Conservation (phyloP, 1,284 basidiomycete genomes). For the Leccinum angustisporum region DNA sequence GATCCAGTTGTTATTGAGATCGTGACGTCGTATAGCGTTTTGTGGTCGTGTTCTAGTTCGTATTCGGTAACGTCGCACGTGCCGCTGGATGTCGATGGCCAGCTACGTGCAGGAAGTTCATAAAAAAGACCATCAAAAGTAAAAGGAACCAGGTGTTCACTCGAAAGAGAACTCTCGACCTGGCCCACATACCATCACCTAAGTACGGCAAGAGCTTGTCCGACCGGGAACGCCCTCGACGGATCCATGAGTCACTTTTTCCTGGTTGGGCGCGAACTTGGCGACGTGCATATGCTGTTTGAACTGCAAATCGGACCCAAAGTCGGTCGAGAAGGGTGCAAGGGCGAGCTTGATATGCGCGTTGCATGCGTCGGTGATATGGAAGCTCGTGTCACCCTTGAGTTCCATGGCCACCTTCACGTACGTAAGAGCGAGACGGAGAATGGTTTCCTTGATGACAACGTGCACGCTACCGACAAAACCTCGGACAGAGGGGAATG, state of each 20-base stretch:
- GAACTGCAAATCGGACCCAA: constrained; percentile 83
- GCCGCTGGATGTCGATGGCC: constrained; percentile 39
- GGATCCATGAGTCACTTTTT: constrained; percentile 82
- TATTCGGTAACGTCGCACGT: too few species aligned
- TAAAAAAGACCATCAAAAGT: background rate
- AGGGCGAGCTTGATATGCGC: constrained; percentile 79
- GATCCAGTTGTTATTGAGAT: too few species aligned
- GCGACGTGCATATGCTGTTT: constrained; percentile 87
- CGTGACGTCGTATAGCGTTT: too few species aligned
- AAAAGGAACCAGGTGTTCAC: constrained; percentile 47
- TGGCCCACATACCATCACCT: constrained; percentile 91
- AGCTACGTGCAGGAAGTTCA: constrained; percentile 46
- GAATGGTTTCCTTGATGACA: constrained; percentile 84
- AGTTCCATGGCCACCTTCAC: constrained; percentile 94
- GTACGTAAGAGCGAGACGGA: constrained; percentile 78
- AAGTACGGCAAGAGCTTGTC: constrained; percentile 83
- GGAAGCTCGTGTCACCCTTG: constrained; percentile 92
- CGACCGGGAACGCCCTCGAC: constrained; percentile 82
- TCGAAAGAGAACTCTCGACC: constrained; percentile 91
- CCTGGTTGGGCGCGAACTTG: constrained; percentile 24
- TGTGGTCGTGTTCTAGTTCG: too few species aligned
- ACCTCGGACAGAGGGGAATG: background rate
- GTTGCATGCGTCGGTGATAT: constrained; percentile 76
- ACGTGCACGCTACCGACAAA: constrained; percentile 72
- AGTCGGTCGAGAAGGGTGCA: constrained; percentile 58